Evolutionary conservation across 805 yeast species (phyloP), one percentile per base, ranked within the genome.

Genomic region (Metschnikowia corniflorae): DNA sequence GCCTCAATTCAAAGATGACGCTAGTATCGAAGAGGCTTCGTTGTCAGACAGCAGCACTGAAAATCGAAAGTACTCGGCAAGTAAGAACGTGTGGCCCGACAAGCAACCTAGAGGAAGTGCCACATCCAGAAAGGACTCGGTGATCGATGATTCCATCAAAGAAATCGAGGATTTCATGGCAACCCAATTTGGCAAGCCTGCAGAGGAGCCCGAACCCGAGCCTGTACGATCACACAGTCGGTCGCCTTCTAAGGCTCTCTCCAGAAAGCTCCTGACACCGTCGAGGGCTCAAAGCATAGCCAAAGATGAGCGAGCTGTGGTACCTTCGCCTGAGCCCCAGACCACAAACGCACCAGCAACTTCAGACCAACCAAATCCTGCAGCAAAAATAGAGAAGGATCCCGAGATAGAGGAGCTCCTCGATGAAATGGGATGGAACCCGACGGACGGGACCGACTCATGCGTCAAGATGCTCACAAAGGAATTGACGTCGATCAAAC

Each of bases 361-460:
- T n/a, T 10, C n/a, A 3, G 24, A 3, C 24, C 23, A 33, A 31
- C 10, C 31, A n/a, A 35, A 29, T 15, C 13, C 33, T 4, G 44
- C 35, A 8, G 26, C 31, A n/a, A 37, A 41, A 5, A 21, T 46
- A 7, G 69, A 62, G 26, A 60, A 56, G 21, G 72, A 65, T 35
- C 55, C 71, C 0, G 77, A 71, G 37, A 53, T 73, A 20, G 82
- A 79, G 32, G 94, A 86, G 42, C 58, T 86, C 10, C 73, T 89
- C 39, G 86, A 82, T 19, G 91, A 85, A 43, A 71, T 88, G 16
- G 77, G 80, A 21, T 91, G 96, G 93, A 73, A 74, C 19, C 72
- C 80, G 2, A 61, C 68, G 5, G 95, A 84, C 51, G 82, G 78
- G 43, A 73, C 86, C 7, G 71, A 67, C 19, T 65, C 71, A 0